These are phyloP conservation scores for Primulina eburnea DNA, from an alignment of 257 asterid genomes.

Conservation along the genomic window DNA sequence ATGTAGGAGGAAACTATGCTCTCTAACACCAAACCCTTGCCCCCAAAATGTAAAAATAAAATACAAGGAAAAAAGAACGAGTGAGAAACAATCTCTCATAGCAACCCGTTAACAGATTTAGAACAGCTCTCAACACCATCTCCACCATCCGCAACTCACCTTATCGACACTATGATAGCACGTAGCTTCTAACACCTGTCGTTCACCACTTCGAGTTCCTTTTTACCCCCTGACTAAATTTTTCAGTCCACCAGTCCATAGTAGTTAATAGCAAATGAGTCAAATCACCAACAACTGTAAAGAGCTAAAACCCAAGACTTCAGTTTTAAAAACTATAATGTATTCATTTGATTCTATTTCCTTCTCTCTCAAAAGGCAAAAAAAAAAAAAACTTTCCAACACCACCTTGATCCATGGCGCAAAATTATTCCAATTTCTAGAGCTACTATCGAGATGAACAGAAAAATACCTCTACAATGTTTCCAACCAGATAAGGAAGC, in stretches of 20 bases:
- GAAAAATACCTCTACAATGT: conserved; percentile 51
- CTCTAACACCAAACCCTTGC: too few relatives aligned
- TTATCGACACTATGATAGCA: background rate
- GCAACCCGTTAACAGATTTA: background rate
- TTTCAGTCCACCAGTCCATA: background rate
- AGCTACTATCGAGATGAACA: background rate
- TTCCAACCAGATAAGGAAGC: conserved; percentile 75
- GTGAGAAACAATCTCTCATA: background rate
- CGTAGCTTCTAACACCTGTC: background rate
- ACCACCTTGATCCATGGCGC: background rate
- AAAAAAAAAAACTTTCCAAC: background rate
- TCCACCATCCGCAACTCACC: background rate
- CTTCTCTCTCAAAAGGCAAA: background rate
- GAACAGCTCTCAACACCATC: background rate
- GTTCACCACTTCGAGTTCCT: background rate
- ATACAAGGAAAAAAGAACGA: background rate
- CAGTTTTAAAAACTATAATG: too few relatives aligned
- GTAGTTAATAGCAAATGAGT: too few relatives aligned
- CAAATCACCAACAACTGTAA: too few relatives aligned
- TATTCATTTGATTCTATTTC: background rate
- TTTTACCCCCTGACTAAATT: background rate
- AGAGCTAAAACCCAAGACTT: too few relatives aligned
- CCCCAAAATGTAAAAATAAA: too few relatives aligned
- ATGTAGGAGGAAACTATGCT: too few relatives aligned
- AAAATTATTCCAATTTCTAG: background rate